Evolutionary conservation across 192 early-diverging fungal species (phyloP).

Genomic region (Backusella parvicylindrica): DNA sequence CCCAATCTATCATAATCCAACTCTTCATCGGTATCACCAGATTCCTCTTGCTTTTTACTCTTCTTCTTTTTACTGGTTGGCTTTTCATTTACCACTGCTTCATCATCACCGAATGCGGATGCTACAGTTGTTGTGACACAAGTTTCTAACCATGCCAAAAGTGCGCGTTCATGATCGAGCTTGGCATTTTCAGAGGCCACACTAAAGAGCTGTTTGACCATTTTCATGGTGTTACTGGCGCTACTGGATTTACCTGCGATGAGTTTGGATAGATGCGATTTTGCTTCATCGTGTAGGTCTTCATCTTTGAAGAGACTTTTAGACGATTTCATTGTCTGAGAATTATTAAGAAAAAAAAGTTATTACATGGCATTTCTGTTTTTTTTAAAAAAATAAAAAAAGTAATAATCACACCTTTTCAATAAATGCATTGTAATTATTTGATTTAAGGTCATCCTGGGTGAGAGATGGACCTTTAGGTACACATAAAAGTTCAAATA

Average conservation of each 20-base stretch:
- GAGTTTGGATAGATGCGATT: background rate
- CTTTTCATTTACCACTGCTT: background rate
- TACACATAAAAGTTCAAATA: conserved; percentile 4
- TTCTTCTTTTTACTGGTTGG: background rate
- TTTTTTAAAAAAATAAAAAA: too few relatives aligned
- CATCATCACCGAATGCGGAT: background rate
- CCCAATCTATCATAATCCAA: conserved; percentile 7
- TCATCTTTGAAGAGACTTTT: background rate
- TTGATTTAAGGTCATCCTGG: background rate
- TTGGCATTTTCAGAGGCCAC: conserved; percentile 3
- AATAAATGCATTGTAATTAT: background rate
- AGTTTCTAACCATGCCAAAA: conserved; percentile 25
- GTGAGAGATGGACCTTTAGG: background rate
- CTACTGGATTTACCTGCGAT: conserved; percentile 21
- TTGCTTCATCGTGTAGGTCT: background rate
- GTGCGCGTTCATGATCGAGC: conserved; percentile 8
- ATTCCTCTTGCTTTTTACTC: background rate
- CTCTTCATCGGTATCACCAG: background rate
- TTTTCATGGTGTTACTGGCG: conserved; percentile 15
- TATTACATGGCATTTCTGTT: too few relatives aligned
- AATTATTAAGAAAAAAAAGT: too few relatives aligned
- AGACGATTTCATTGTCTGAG: conserved; percentile 6
- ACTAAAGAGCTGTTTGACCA: conserved; percentile 21
- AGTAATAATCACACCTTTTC: too few relatives aligned
- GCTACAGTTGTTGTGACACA: conserved; percentile 13